A percentile compares a stretch with the other conserved stretches of the same genome.
phyloP scores from a whole-genome alignment of 1,284 basidiomycete species.

The Marasmius tenuissimus region DNA sequence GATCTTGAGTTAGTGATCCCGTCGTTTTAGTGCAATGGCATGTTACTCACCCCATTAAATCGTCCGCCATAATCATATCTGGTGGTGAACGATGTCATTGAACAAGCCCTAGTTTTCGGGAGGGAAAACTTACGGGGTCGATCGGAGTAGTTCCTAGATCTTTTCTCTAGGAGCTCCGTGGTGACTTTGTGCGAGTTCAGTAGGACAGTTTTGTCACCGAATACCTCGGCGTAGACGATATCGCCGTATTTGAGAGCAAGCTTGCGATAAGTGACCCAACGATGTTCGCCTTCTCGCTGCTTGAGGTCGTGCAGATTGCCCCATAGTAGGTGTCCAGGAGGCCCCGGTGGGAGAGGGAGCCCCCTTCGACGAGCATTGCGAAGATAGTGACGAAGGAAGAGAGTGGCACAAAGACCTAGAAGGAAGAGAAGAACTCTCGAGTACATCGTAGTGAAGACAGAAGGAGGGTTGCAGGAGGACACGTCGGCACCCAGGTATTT shows the following conservation, averaged over 20 bases:
- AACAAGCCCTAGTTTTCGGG: background rate
- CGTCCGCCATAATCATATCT: slow-evolving; percentile 23
- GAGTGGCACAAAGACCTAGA: background rate
- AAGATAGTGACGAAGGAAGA: background rate
- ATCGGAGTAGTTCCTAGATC: slow-evolving; percentile 21
- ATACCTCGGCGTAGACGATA: slow-evolving; percentile 5
- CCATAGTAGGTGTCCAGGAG: slow-evolving; percentile 6
- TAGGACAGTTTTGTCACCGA: slow-evolving; percentile 18
- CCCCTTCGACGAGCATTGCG: background rate
- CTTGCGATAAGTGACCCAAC: slow-evolving; percentile 5
- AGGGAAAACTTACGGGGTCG: slow-evolving; percentile 13
- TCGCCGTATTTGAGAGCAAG: slow-evolving; percentile 3
- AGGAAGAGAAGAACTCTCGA: background rate
- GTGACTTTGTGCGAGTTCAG: slow-evolving; percentile 21
- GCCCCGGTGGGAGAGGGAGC: slow-evolving; percentile 7
- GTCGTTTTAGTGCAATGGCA: background rate
- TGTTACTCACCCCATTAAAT: slow-evolving; percentile 22
- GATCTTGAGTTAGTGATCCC: background rate
- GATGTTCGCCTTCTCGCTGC: background rate
- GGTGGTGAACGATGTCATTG: background rate
- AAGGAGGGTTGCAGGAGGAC: too few relatives aligned
- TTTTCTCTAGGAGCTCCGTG: slow-evolving; percentile 22
- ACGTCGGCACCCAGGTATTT: too few relatives aligned
- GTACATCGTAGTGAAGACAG: background rate
- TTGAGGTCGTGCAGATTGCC: slow-evolving; percentile 7